phyloP scores from a whole-genome alignment of 1,284 basidiomycete species.

The Ustanciosporium gigantosporum region DNA sequence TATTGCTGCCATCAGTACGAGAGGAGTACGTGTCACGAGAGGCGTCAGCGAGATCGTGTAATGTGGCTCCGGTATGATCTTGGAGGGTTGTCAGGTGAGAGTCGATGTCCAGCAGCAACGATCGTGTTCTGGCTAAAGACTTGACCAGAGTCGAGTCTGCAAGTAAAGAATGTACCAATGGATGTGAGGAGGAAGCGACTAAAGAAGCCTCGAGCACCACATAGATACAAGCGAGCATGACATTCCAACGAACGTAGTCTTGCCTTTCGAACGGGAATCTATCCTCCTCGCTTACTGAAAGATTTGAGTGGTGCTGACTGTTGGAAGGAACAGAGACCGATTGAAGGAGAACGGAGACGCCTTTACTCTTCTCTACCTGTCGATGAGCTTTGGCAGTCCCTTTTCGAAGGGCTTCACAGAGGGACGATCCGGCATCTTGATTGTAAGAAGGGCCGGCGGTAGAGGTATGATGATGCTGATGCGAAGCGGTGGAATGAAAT shows the following conservation, averaged over 20 bases:
- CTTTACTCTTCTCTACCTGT: conserved; percentile 26
- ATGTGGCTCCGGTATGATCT: conserved; percentile 7
- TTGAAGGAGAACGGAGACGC: conserved; percentile 29
- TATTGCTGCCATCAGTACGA: background rate
- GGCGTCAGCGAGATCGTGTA: conserved; percentile 12
- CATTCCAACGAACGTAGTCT: conserved; percentile 43
- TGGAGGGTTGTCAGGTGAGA: conserved; percentile 16
- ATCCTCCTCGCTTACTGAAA: background rate
- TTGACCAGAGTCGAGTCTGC: conserved; percentile 4
- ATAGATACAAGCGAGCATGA: conserved; percentile 46
- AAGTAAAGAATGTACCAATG: conserved; percentile 3
- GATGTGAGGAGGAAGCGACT: background rate
- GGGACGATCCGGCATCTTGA: background rate
- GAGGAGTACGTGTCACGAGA: conserved; percentile 2
- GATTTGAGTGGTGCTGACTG: background rate
- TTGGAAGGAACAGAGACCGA: conserved; percentile 7
- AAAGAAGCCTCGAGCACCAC: conserved; percentile 9
- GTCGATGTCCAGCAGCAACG: conserved; percentile 11
- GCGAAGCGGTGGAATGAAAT: too few species aligned
- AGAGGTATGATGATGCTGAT: too few species aligned
- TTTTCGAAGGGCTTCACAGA: conserved; percentile 17
- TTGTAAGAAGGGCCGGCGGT: too few species aligned
- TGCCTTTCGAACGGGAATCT: conserved; percentile 15
- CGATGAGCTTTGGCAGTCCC: conserved; percentile 33
- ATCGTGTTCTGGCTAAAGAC: conserved; percentile 5